Evolutionary conservation across 2,329 filamentous ascomycete genomes (phyloP), one percentile per base, ranked within the genome.

Genomic region (Fusarium sp.): DNA sequence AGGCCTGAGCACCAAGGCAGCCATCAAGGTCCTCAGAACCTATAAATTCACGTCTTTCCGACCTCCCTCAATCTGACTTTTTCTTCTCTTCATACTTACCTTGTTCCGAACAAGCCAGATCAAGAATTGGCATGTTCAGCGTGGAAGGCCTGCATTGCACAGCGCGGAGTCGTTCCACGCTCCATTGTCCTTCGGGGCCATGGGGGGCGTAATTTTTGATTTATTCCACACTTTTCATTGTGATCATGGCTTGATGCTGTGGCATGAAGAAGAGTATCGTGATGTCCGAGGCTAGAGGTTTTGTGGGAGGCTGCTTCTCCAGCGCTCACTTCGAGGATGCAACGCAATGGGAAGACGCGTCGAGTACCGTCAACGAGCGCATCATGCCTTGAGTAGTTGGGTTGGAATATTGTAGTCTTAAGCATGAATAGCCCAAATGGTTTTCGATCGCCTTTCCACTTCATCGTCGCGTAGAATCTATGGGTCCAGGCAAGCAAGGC

Each of bases 111-210:
- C 56, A 68, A 59, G 70, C 75, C 74, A 73, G 80, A 72, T 83
- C 81, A 83, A 71, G 79, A 80, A 75, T 75, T 67, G 75, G 72
- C 69, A 67, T 56, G 61, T 70, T 75, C 75, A 82, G 77, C 71
- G 68, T 72, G 77, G 78, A 74, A 78, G 76, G 77, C 80, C 81
- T 83, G 81, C 81, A 83, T 83, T 82, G 81, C 81, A 84, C 81
- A 80, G 67, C 81, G 81, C 78, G 81, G 81, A 76, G 79, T 80
- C 76, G 71, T 73, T 77, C 76, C 72, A 72, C 70, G 52, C 77
- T 82, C 76, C 75, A 82, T 81, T 83, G 80, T 79, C 79, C 79
- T 83, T 83, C 79, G 81, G 79, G 80, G 79, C 80, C 81, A 80
- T 82, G 76, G 79, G 76, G 74, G 77, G 78, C 77, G 80, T 43